Evolutionary conservation across 169 alveolate genomes (phyloP).

Genomic region (Theileria equi): DNA sequence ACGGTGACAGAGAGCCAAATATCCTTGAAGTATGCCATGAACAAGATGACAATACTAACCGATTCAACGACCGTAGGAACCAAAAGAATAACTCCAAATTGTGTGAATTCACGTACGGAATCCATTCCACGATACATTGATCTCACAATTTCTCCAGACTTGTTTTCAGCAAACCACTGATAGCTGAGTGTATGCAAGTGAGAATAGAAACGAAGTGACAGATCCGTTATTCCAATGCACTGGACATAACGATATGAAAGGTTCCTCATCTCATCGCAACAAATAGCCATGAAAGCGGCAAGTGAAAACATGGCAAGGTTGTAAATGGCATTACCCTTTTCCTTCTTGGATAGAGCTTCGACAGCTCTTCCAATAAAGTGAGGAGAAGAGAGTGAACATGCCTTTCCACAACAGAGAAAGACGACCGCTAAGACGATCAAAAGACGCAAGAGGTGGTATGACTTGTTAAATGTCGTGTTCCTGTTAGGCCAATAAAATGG

Average conservation of each 20-base stretch:
- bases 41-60: constrained; percentile 13
- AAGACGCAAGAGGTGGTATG: constrained; percentile 8
- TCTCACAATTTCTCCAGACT: constrained; percentile 44
- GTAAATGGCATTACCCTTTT: background rate
- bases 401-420: constrained; percentile 34
- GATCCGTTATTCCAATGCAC: constrained; percentile 12
- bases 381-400: constrained; percentile 34
- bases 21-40: constrained; percentile 29
- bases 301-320: background rate
- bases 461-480: background rate
- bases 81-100: constrained; percentile 41
- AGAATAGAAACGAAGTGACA: constrained; percentile 18
- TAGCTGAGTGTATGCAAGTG: constrained; percentile 46
- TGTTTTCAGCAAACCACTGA: constrained; percentile 52
- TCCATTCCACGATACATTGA: constrained; percentile 59
- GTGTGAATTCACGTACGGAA: constrained; percentile 53
- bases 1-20: constrained; percentile 26
- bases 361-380: constrained; percentile 22
- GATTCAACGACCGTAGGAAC: constrained; percentile 59
- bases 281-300: background rate
- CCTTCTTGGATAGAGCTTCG: background rate
- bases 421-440: constrained; percentile 25
- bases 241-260: constrained; percentile 53
- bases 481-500: constrained; percentile 58
- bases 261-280: constrained; percentile 53